These are phyloP conservation scores for Pestalotiopsis sp. DNA, from an alignment of 2,329 filamentous ascomycete genomes.

Conservation along the genomic window DNA sequence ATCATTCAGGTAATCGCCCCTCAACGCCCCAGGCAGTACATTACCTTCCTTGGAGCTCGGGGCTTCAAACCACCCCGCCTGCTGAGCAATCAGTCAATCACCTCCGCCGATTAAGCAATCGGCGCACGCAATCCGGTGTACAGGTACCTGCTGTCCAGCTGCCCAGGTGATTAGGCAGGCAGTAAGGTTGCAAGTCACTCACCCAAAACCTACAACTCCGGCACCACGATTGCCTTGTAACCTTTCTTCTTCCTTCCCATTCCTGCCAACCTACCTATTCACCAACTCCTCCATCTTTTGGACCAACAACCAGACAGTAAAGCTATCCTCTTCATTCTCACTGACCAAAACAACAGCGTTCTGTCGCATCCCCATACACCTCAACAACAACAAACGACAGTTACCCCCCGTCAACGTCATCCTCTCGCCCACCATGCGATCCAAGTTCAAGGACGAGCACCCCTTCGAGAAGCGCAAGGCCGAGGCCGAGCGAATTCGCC, in stretches of 20 bases:
- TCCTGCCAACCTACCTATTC: background rate
- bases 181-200: background rate
- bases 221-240: background rate
- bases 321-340: background rate
- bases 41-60: background rate
- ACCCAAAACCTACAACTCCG: background rate
- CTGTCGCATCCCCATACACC: background rate
- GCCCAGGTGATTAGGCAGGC: background rate
- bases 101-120: background rate
- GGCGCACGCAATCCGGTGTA: background rate
- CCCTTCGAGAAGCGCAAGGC: constrained; percentile 99
- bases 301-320: background rate
- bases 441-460: constrained; percentile 99
- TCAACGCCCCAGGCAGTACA: background rate
- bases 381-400: background rate
- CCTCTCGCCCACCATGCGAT: constrained; percentile 72
- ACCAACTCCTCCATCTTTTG: background rate
- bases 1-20: background rate
- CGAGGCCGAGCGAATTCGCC: constrained; percentile 97
- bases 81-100: background rate
- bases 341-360: background rate
- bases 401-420: constrained; percentile 1
- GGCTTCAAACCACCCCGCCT: background rate
- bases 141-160: background rate
- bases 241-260: background rate